phyloP scores from a whole-genome alignment of 495 filamentous ascomycete genomes.

The Gamarada debralockiae region DNA sequence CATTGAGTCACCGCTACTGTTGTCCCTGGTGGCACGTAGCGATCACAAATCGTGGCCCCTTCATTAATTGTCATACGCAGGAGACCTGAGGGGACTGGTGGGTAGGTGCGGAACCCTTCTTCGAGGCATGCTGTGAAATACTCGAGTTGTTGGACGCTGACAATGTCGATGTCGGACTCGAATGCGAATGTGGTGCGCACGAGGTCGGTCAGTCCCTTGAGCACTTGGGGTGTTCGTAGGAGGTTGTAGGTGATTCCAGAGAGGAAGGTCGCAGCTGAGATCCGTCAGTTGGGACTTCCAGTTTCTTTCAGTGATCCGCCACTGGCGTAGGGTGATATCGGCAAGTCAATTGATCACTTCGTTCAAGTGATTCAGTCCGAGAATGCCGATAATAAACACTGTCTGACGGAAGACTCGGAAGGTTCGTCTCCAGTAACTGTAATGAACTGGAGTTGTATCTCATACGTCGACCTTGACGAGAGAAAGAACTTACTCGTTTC shows the following conservation, averaged over 20 bases:
- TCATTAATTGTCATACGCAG: constrained; percentile 32
- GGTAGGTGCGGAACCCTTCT: constrained; percentile 56
- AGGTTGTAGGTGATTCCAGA: constrained; percentile 48
- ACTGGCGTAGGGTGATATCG: too few relatives aligned
- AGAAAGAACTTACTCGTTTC: too few relatives aligned
- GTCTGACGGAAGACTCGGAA: too few relatives aligned
- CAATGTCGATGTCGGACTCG: constrained; percentile 42
- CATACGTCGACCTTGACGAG: too few relatives aligned
- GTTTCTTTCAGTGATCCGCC: too few relatives aligned
- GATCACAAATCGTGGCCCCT: constrained; percentile 14
- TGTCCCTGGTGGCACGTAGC: constrained; percentile 30
- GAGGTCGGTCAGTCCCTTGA: constrained; percentile 44
- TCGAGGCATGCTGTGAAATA: constrained; percentile 56
- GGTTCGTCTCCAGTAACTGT: too few relatives aligned
- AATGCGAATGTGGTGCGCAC: constrained; percentile 46
- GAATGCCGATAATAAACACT: too few relatives aligned
- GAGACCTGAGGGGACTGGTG: constrained; percentile 47
- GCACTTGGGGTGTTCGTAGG: constrained; percentile 33
- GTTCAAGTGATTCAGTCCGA: too few relatives aligned
- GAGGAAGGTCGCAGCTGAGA: constrained; percentile 45
- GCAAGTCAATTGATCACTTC: too few relatives aligned
- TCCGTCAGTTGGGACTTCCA: too few relatives aligned
- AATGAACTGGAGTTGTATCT: too few relatives aligned
- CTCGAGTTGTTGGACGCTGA: constrained; percentile 3
- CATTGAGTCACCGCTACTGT: constrained; percentile 46